These are phyloP conservation scores for Ustilago nuda DNA, from an alignment of 1,284 basidiomycete species.

Conservation along the genomic window DNA sequence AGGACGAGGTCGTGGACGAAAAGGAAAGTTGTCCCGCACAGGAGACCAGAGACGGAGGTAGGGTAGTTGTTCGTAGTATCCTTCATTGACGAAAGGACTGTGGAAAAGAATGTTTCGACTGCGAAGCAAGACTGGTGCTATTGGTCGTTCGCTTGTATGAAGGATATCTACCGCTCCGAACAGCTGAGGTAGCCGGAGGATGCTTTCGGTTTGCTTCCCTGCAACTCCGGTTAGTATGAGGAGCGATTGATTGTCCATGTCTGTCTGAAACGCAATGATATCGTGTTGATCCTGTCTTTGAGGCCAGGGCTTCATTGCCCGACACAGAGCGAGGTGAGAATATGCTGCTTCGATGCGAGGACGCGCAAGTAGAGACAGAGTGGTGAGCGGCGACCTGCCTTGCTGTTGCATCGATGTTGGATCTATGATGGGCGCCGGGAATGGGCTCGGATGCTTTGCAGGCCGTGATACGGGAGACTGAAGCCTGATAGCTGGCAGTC, in stretches of 20 bases:
- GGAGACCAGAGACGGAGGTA: background rate
- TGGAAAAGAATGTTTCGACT: background rate
- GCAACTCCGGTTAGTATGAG: background rate
- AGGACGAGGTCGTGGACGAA: background rate
- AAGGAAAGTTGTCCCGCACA: background rate
- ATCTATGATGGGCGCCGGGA: background rate
- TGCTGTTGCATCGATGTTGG: slow-evolving; percentile 23
- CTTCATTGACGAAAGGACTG: background rate
- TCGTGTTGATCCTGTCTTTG: background rate
- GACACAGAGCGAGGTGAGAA: slow-evolving; percentile 26
- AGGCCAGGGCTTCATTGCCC: slow-evolving; percentile 2
- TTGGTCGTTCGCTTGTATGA: background rate
- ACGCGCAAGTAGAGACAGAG: background rate
- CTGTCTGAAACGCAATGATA: slow-evolving; percentile 9
- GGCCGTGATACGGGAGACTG: background rate
- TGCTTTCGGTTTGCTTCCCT: too few species aligned
- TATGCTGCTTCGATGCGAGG: slow-evolving; percentile 18
- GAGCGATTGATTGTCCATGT: slow-evolving; percentile 10
- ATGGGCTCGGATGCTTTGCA: background rate
- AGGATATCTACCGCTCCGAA: background rate
- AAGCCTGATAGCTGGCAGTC: slow-evolving; percentile 15
- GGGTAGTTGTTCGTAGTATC: background rate
- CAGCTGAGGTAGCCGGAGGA: background rate
- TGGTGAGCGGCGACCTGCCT: background rate
- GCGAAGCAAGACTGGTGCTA: background rate